Evolutionary conservation across 225 moss, liverwort and hornwort genomes (phyloP).

Genomic region (Neckera pumila): DNA sequence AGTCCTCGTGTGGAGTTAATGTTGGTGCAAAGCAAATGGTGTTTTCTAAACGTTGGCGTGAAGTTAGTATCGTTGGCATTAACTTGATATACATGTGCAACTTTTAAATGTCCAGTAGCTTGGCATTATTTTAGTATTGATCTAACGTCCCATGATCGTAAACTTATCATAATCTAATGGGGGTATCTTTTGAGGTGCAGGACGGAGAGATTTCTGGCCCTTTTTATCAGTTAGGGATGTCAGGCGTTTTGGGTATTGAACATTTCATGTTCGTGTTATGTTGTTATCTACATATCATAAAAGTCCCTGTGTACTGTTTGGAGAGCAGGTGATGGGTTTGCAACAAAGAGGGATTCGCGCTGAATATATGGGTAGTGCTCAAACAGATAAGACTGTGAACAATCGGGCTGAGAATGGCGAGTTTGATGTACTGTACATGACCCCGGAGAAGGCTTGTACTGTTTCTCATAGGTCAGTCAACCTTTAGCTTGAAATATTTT

Average conservation of each 20-base stretch:
- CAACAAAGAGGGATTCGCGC: constrained; percentile 82
- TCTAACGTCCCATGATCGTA: not conserved
- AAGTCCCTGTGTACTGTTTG: not conserved
- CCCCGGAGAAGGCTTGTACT: constrained; percentile 80
- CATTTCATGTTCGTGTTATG: not conserved
- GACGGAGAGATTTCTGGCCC: not conserved
- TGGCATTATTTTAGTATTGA: not conserved
- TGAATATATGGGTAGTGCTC: constrained; percentile 72
- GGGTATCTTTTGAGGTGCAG: not conserved
- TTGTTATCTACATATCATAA: not conserved
- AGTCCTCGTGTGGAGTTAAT: not conserved
- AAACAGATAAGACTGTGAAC: constrained; percentile 51
- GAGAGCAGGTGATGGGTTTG: constrained; percentile 75
- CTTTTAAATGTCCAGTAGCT: not conserved
- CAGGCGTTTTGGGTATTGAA: not conserved
- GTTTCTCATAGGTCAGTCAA: constrained; percentile 25
- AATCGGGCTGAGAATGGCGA: constrained; percentile 63
- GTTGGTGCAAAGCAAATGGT: not conserved
- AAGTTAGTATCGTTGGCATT: not conserved
- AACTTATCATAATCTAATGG: not conserved
- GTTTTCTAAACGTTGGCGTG: not conserved
- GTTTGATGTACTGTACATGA: constrained; percentile 85
- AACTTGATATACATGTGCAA: not conserved
- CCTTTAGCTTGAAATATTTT: not conserved
- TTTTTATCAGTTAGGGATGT: not conserved